These are phyloP conservation scores for Pycnococcus provasolii DNA, from an alignment of 139 green algal species.

Conservation along the genomic window DNA sequence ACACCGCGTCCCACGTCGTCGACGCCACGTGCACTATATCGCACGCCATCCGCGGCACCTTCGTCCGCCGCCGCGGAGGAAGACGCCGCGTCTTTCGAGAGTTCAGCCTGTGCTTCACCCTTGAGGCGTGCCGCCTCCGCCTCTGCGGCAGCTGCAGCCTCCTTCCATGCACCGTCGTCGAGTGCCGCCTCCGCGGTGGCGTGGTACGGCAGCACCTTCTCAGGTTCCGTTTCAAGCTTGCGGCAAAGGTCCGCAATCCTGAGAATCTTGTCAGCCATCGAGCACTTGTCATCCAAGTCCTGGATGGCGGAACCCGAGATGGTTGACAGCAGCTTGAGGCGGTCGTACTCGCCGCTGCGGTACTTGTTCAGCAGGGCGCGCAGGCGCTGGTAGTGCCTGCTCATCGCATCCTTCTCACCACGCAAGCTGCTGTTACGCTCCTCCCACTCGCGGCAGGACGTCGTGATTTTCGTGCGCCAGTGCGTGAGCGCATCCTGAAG, in stretches of 20 bases:
- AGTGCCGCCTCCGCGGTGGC: slow-evolving; percentile 24
- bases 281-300: slow-evolving; percentile 37
- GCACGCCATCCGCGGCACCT: not conserved
- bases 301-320: slow-evolving; percentile 36
- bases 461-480: slow-evolving; percentile 70
- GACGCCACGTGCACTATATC: not conserved
- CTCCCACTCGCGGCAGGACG: slow-evolving; percentile 62
- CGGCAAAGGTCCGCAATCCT: slow-evolving; percentile 62
- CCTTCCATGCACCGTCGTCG: slow-evolving; percentile 6
- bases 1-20: slow-evolving; percentile 32
- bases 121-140: slow-evolving; percentile 8
- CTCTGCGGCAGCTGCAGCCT: not conserved
- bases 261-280: slow-evolving; percentile 52
- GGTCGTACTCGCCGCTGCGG: slow-evolving; percentile 38
- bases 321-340: slow-evolving; percentile 50
- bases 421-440: slow-evolving; percentile 57
- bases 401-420: slow-evolving; percentile 73
- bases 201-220: slow-evolving; percentile 62
- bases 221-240: slow-evolving; percentile 65
- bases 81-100: not conserved
- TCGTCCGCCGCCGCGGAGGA: slow-evolving; percentile 4
- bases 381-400: slow-evolving; percentile 57
- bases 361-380: slow-evolving; percentile 51
- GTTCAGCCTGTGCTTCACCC: slow-evolving; percentile 8
- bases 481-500: slow-evolving; percentile 60